Evolutionary conservation across 2,329 filamentous ascomycete species (phyloP).

Genomic region (Diplodia seriata): DNA sequence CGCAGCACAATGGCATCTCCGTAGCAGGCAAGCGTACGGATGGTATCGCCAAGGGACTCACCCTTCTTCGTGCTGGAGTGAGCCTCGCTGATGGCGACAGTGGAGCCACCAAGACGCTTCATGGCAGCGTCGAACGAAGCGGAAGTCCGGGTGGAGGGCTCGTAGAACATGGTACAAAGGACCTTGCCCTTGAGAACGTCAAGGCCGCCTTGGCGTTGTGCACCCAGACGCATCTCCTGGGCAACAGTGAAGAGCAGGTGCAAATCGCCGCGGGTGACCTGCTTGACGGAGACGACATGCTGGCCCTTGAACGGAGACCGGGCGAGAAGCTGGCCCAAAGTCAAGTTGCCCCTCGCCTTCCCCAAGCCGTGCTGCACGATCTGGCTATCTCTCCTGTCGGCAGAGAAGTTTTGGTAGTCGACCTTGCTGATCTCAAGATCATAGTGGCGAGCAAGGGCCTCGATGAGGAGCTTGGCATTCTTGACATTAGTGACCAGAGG

Average conservation of each 20-base stretch:
- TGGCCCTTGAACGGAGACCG: conserved; percentile 87
- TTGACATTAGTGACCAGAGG: conserved; percentile 98
- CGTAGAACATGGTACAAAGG: conserved; percentile 93
- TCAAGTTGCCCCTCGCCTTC: conserved; percentile 62
- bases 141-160: conserved; percentile 94
- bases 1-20: conserved; percentile 95
- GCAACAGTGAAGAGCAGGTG: conserved; percentile 95
- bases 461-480: conserved; percentile 96
- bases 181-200: conserved; percentile 86
- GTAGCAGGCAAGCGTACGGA: conserved; percentile 93
- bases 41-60: conserved; percentile 89
- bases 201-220: conserved; percentile 88
- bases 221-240: conserved; percentile 95
- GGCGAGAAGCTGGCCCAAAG: conserved; percentile 74
- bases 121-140: conserved; percentile 97
- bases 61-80: conserved; percentile 93
- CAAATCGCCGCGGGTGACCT: conserved; percentile 86
- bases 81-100: conserved; percentile 79
- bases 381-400: conserved; percentile 38
- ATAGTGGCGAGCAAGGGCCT: conserved; percentile 90
- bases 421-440: conserved; percentile 81
- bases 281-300: conserved; percentile 89
- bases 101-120: conserved; percentile 93
- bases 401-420: conserved; percentile 84
- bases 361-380: conserved; percentile 53